Conservation (phyloP, 2,329 filamentous ascomycete species). For the Aspergillus uvarum region DNA sequence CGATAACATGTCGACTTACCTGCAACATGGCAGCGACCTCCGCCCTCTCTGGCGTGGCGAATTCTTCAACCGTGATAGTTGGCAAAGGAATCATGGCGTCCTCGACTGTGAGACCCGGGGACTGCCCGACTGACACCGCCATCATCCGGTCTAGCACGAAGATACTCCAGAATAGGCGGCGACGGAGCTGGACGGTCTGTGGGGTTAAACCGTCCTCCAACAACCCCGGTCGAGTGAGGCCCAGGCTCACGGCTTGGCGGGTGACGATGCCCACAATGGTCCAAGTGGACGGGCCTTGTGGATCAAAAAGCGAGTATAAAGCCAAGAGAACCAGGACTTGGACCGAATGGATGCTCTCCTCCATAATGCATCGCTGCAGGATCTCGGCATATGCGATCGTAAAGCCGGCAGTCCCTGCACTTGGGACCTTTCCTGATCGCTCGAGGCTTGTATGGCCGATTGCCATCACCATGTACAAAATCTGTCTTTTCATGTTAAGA, state of each 20-base stretch:
- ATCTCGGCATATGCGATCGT: background rate
- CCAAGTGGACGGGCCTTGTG: too few species aligned
- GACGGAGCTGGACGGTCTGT: too few species aligned
- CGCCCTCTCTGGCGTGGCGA: background rate
- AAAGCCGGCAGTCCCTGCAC: background rate
- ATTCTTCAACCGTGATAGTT: slow-evolving; percentile 5
- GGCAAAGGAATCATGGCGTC: slow-evolving; percentile 4
- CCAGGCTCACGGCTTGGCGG: too few species aligned
- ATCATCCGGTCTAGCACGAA: too few species aligned
- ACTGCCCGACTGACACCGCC: too few species aligned
- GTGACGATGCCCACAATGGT: too few species aligned
- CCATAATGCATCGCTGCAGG: slow-evolving; percentile 1
- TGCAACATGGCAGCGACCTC: background rate
- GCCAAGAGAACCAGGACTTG: too few species aligned
- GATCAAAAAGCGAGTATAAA: too few species aligned
- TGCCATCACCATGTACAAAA: slow-evolving; percentile 3
- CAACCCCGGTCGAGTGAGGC: too few species aligned
- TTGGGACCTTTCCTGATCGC: background rate
- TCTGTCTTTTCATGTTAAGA: background rate
- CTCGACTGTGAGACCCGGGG: slow-evolving; percentile 1
- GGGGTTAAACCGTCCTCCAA: too few species aligned
- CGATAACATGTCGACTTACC: too few species aligned
- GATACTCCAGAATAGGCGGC: too few species aligned
- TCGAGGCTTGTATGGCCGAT: slow-evolving; percentile 4
- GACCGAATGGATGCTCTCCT: background rate